These are phyloP conservation scores for Tuber aestivum DNA, from an alignment of 495 filamentous ascomycete species.

Conservation along the genomic window DNA sequence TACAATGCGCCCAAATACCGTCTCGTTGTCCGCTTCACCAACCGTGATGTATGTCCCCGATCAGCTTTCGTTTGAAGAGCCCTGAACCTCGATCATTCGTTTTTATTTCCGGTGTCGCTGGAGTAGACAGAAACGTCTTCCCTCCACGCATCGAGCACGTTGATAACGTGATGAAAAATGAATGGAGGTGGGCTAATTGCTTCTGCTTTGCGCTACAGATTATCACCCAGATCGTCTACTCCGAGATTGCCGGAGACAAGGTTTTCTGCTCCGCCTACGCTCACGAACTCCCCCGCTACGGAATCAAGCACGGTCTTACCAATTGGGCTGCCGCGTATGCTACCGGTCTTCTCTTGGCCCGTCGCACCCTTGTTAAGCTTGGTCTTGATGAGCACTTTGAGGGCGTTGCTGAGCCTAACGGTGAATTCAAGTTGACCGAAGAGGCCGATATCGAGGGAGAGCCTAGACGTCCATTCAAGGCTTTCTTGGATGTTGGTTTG, in stretches of 20 bases:
- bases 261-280: slow-evolving; percentile 87
- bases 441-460: slow-evolving; percentile 78
- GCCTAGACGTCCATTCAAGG: slow-evolving; percentile 93
- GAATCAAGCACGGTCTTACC: slow-evolving; percentile 95
- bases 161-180: slow-evolving; percentile 21
- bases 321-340: slow-evolving; percentile 99
- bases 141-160: slow-evolving; percentile 13
- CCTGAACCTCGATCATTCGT: slow-evolving; percentile 33
- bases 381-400: slow-evolving; percentile 81
- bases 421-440: slow-evolving; percentile 91
- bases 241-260: slow-evolving; percentile 97
- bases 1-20: slow-evolving; percentile 99
- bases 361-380: slow-evolving; percentile 94
- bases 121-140: slow-evolving; percentile 25
- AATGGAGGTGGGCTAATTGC: slow-evolving; percentile 33
- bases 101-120: slow-evolving; percentile 6
- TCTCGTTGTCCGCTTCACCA: slow-evolving; percentile 99
- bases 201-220: slow-evolving; percentile 49
- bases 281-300: slow-evolving; percentile 95
- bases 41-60: slow-evolving; percentile 61
- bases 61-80: slow-evolving; percentile 4
- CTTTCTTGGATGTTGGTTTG: slow-evolving; percentile 94
- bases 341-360: slow-evolving; percentile 92
- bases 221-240: slow-evolving; percentile 92
- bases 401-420: slow-evolving; percentile 90